Evolutionary conservation across 805 yeast species (phyloP), one percentile per base, ranked within the genome.

Genomic region (Brettanomyces nanus): DNA sequence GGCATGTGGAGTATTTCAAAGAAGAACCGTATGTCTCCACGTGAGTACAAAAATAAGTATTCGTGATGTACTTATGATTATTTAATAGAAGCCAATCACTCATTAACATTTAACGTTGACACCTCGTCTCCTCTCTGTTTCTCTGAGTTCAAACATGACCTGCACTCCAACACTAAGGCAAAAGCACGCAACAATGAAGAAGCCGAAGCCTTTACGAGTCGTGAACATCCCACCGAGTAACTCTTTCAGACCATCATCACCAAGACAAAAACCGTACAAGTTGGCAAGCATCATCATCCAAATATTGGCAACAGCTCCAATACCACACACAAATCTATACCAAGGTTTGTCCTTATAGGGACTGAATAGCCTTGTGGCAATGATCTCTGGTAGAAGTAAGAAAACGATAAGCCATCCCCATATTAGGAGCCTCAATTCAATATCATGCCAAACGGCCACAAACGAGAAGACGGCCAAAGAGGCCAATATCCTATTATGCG

Each of bases 271-370:
- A 0, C 99, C 99, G 53, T 83, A 86, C 37, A 94, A 62, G 52
- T 92, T 92, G 13, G 97, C 97, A 46, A 87, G 71, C 87, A 92
- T 87, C 98, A 92, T 90, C 81, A 90, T 73, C 95, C 96, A 90
- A 40, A 92, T 81, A 58, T 92, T 92, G 18, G 70, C 53, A 21
- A 89, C 94, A 4, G 90, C 95, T 3, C 98, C 98, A 5, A 75
- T 47, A 0, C 87, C 95, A 60, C 95, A 85, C 11, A 80, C 51
- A 54, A 81, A 84, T 47, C 97, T 72, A 58, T 71, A 92, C 85
- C 90, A 80, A 66, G 79, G 70, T 40, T 60, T 49, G 7, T 60
- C 44, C 19, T 32, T 36, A 38, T 49, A 60, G n/a, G 58, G 60
- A 27, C 39, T 34, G 49, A 66, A 61, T 40, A 59, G 48, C 9